A percentile compares a stretch with the other conserved stretches of the same genome.
These are phyloP conservation scores for Coemansia sp. DNA, from an alignment of 192 early-diverging fungal species.

Conservation along the genomic window DNA sequence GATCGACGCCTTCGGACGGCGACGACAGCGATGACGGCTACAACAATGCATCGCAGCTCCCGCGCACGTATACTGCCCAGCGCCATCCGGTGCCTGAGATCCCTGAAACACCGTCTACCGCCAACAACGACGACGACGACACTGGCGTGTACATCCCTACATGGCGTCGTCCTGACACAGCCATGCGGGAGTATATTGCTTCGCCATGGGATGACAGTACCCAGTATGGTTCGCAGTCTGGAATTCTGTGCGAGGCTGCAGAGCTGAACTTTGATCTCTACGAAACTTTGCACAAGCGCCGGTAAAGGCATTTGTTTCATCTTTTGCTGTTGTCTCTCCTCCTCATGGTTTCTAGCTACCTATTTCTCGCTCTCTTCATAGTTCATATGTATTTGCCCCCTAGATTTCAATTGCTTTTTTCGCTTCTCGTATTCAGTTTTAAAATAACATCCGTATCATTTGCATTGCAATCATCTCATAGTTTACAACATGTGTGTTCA, in stretches of 20 bases:
- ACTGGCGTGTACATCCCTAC: constrained; percentile 49
- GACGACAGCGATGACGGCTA: constrained; percentile 22
- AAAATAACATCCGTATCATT: too few relatives aligned
- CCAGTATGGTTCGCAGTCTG: constrained; percentile 37
- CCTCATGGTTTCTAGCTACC: not conserved
- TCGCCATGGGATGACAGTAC: constrained; percentile 28
- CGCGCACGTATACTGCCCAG: not conserved
- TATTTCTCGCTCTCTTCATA: not conserved
- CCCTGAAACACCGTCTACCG: not conserved
- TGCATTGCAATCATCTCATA: too few relatives aligned
- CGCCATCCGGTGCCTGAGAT: constrained; percentile 1
- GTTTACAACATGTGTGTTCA: not conserved
- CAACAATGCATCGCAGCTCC: not conserved
- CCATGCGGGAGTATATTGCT: not conserved
- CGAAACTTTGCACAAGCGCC: constrained; percentile 42
- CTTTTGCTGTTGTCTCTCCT: not conserved
- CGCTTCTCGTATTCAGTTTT: not conserved
- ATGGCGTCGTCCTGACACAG: constrained; percentile 28
- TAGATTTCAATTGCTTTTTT: not conserved
- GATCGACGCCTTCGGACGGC: constrained; percentile 15
- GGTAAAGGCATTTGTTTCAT: constrained; percentile 11
- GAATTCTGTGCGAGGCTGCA: constrained; percentile 43
- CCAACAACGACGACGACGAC: constrained; percentile 16
- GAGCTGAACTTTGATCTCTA: constrained; percentile 54
- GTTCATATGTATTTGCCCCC: constrained; percentile 7